Base-by-base conservation (phyloP, 129 eudicot genomes). In the Flaveria linearis region DNA sequence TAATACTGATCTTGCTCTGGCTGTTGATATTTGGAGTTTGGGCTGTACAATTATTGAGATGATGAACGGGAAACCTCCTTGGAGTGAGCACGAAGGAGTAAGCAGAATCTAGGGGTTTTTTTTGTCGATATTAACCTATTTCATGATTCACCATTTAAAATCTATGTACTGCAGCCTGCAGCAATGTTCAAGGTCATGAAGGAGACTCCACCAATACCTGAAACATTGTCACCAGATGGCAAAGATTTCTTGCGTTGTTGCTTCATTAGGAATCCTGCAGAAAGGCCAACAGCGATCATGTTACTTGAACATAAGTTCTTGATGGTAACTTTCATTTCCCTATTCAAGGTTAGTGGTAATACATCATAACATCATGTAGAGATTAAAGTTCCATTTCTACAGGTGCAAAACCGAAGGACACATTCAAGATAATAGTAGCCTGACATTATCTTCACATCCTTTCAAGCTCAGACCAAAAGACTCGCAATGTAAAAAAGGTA, bases 1-100 rank as follows among this genome's bases (percentile, higher is more conserved):
- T 9, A 77, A 64, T 66, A 79, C 88, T 43, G 96, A 91, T 80
- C 72, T 75, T 81, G 97, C 93, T 72, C 85, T 87, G 23, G 96
- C 97, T 46, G 83, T 89, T 73, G 98, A 94, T 82, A 94, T 94
- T 53, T 94, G 98, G 98, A 94, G 98, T 74, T 84, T 94, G 90
- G 98, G 98, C 62, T 94, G 98, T 72, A 94, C 98, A 3, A 81
- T 94, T 52, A 89, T 94, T 28, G 97, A 94, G 76, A 94, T 94
- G 98, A 75, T 94, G 89, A 85, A 84, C 16, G 97, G 97, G 33
- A 86, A 83, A 82, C 98, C 98, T 81, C 98, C 98, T 69, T 94
- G 97, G 97, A 87, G 92, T 30, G 93, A 91, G 69, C 86, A 67
- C 23, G 96, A 91, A 89, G 98, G 91, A 84, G 98, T 93, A 84